Evolutionary conservation across 352 stramenopile species (phyloP), one percentile per base, ranked within the genome.

Genomic region (Halophytophthora batemanensis): DNA sequence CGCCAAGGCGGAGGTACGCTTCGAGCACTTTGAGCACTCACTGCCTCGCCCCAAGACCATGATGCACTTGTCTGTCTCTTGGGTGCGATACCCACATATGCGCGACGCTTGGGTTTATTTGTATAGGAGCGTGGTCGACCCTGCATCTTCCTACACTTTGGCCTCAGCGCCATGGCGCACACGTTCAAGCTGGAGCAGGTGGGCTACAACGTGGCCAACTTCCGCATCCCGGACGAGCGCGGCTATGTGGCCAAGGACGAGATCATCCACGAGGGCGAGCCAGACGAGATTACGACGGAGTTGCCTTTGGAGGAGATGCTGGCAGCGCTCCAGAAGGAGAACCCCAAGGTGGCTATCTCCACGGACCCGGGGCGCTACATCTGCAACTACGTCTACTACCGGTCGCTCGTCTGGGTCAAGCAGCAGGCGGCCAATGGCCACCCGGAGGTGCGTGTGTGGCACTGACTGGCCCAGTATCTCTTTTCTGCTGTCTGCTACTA

Each of bases 341-440:
- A 72, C 23, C 46, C 68, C 29, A 60, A 59, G 14, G 53, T 81
- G 8, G 48, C 25, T 5, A 68, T 94, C 40, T 94, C 83, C 13
- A 87, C 53, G 11, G 77, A 94, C 53, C 81, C 81, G 1, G 83
- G 83, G 6, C 68, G 83, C 19, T 94, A 90, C 66, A 90, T 94
- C 50, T 94, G 83, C 67, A 94, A 94, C 64, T 91, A 73, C 54
- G 82, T 90, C 14, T 94, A 90, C 71, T 94, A 78, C 57, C 59
- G 74, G 28, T 92, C 81, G 61, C 75, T 94, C 13, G 57, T 77
- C 33, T 89, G 80, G 77, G 57, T 66, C 53, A 78, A 87, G 33
- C 43, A 60, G 18, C 69, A 79, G 22, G 57, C 52, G 17, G 48
- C 36, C 50, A 70, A 73, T 40, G 57, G 55, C 11, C 47, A 72